These are phyloP conservation scores for Saccharomyces pastorianus DNA, from an alignment of 1,139 yeast species.

Conservation along the genomic window DNA sequence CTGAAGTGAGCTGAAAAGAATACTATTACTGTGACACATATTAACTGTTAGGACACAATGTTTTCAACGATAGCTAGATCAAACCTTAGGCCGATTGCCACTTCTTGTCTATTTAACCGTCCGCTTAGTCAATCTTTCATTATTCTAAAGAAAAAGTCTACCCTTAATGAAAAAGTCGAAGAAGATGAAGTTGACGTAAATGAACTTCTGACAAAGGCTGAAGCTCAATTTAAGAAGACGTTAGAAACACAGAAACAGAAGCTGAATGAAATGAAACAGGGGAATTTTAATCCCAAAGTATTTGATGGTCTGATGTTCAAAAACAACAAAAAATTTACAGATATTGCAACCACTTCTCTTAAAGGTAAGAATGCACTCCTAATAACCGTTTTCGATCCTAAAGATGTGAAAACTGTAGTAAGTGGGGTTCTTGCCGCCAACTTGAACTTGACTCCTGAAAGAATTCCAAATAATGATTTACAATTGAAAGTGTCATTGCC, in stretches of 20 bases:
- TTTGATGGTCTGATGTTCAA: conserved; percentile 55
- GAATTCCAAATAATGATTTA: conserved; percentile 64
- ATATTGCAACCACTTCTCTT: conserved; percentile 66
- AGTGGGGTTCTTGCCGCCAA: conserved; percentile 62
- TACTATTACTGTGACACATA: too few relatives aligned
- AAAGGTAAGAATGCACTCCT: conserved; percentile 62
- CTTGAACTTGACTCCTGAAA: conserved; percentile 71
- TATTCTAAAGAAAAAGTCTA: conserved; percentile 6
- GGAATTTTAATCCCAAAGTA: conserved; percentile 56
- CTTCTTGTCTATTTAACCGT: neutral
- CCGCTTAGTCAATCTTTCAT: neutral
- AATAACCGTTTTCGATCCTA: conserved; percentile 79
- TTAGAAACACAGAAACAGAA: conserved; percentile 29
- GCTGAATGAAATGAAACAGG: conserved; percentile 55
- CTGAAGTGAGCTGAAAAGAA: too few relatives aligned
- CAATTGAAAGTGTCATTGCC: conserved; percentile 69
- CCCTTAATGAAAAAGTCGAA: conserved; percentile 19
- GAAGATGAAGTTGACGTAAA: conserved; percentile 33
- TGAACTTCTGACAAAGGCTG: conserved; percentile 36
- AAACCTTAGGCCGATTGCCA: neutral
- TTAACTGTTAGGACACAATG: neutral
- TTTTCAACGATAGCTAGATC: neutral
- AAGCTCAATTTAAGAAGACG: conserved; percentile 41
- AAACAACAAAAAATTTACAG: conserved; percentile 43
- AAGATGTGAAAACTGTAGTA: conserved; percentile 56